Evolutionary conservation across 176 grass and related monocot genomes (phyloP).

Genomic region (Oryza nivara): DNA sequence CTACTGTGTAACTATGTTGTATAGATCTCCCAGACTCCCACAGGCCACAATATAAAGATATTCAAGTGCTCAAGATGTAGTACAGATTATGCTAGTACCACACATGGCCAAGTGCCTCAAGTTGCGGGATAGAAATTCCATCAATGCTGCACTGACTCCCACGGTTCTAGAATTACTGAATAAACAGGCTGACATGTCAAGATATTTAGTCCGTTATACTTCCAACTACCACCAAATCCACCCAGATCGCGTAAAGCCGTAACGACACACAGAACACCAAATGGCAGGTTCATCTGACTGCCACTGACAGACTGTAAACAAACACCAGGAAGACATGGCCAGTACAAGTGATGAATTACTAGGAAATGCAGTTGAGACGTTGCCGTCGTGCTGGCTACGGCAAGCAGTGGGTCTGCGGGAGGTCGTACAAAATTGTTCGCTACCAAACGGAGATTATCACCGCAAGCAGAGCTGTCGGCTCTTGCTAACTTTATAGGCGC

Average conservation of each 20-base stretch:
- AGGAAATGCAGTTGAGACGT: conserved; percentile 32
- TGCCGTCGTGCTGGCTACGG: conserved; percentile 36
- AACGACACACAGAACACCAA: neutral
- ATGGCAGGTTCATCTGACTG: conserved; percentile 2
- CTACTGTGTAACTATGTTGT: neutral
- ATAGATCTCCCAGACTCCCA: neutral
- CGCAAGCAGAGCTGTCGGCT: conserved; percentile 32
- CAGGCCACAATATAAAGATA: neutral
- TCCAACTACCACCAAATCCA: conserved; percentile 7
- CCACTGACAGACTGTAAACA: neutral
- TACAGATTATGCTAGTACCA: neutral
- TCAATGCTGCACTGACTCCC: neutral
- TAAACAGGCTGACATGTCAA: neutral
- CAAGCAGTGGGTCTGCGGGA: conserved; percentile 1
- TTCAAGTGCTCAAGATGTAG: conserved; percentile 12
- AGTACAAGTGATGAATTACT: neutral
- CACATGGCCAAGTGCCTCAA: conserved; percentile 36
- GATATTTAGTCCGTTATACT: neutral
- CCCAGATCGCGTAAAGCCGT: neutral
- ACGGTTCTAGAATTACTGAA: neutral
- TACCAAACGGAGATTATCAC: conserved; percentile 22
- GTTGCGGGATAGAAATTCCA: neutral
- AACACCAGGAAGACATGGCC: conserved; percentile 4
- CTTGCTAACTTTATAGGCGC: conserved; percentile 40
- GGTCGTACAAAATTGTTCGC: conserved; percentile 2